These are phyloP conservation scores for Athelia psychrophila DNA, from an alignment of 1,284 basidiomycete species.

Conservation along the genomic window DNA sequence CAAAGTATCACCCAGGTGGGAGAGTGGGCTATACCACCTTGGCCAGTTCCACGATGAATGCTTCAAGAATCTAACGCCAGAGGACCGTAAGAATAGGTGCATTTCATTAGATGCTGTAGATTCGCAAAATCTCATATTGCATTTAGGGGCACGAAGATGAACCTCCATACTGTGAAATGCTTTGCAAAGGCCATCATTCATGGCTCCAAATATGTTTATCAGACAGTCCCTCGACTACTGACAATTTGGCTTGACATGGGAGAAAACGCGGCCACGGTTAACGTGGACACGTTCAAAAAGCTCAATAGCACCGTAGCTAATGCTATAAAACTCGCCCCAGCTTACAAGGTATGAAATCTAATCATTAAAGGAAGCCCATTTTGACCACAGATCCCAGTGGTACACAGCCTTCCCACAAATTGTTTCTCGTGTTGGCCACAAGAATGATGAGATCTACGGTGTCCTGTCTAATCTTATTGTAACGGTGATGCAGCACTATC, in stretches of 20 bases:
- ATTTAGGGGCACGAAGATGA: slow-evolving; percentile 56
- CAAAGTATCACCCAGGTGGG: slow-evolving; percentile 55
- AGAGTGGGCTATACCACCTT: slow-evolving; percentile 83
- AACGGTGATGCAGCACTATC: slow-evolving; percentile 78
- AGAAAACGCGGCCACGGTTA: slow-evolving; percentile 46
- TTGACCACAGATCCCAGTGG: slow-evolving; percentile 58
- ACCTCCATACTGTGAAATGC: slow-evolving; percentile 60
- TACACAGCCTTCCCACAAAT: slow-evolving; percentile 97
- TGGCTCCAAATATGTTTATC: slow-evolving; percentile 97
- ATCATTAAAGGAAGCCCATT: background rate
- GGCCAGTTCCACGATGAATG: slow-evolving; percentile 87
- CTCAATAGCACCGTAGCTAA: slow-evolving; percentile 55
- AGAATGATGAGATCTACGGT: slow-evolving; percentile 64
- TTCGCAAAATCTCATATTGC: background rate
- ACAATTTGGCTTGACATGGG: slow-evolving; percentile 96
- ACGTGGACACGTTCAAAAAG: slow-evolving; percentile 44
- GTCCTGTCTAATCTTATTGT: slow-evolving; percentile 73
- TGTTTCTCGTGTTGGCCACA: slow-evolving; percentile 90
- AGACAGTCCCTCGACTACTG: slow-evolving; percentile 90
- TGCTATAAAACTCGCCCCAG: slow-evolving; percentile 61
- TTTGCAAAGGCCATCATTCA: slow-evolving; percentile 76
- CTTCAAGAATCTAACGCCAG: slow-evolving; percentile 48
- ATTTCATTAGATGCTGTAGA: slow-evolving; percentile 8
- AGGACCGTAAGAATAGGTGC: slow-evolving; percentile 53
- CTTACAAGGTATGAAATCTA: slow-evolving; percentile 71